Percentiles rank a stretch among this genome's conserved stretches.
These are phyloP conservation scores for Zygosaccharomyces gambellarensis DNA, from an alignment of 805 yeast species.

Conservation along the genomic window DNA sequence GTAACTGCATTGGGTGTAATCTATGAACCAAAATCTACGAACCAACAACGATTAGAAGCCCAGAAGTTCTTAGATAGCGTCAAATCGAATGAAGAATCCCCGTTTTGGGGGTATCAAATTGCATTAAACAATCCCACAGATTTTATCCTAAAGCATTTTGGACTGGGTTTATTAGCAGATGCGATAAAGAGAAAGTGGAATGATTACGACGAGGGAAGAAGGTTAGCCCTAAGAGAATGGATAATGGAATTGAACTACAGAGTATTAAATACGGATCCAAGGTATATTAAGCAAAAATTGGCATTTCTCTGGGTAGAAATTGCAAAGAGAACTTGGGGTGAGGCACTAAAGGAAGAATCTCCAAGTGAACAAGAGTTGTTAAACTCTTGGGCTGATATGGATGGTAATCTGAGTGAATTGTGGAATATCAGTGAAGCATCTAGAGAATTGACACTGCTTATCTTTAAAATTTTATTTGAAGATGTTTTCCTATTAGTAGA, in stretches of 20 bases:
- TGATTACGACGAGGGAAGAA: conserved; percentile 53
- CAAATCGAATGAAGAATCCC: conserved; percentile 75
- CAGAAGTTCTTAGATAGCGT: conserved; percentile 69
- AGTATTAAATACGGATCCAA: conserved; percentile 67
- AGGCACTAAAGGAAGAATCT: conserved; percentile 42
- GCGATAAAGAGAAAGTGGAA: conserved; percentile 56
- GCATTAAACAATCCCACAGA: conserved; percentile 58
- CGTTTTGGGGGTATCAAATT: conserved; percentile 86
- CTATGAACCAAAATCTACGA: conserved; percentile 60
- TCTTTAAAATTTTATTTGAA: conserved; percentile 83
- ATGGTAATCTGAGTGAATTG: conserved; percentile 60
- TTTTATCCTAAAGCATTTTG: conserved; percentile 82
- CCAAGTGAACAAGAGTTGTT: conserved; percentile 40
- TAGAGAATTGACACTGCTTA: conserved; percentile 71
- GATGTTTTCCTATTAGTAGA: conserved; percentile 91
- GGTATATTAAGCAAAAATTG: conserved; percentile 81
- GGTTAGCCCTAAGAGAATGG: conserved; percentile 75
- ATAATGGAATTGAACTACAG: conserved; percentile 68
- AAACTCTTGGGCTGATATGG: conserved; percentile 87
- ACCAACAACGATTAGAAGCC: conserved; percentile 52
- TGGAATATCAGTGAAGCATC: conserved; percentile 66
- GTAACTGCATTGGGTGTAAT: conserved; percentile 71
- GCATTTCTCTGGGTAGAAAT: conserved; percentile 89
- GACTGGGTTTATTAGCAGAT: conserved; percentile 71
- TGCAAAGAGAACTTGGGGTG: conserved; percentile 90